phyloP scores from a whole-genome alignment of 176 grass and related monocot genomes.

The Poa pratensis region DNA sequence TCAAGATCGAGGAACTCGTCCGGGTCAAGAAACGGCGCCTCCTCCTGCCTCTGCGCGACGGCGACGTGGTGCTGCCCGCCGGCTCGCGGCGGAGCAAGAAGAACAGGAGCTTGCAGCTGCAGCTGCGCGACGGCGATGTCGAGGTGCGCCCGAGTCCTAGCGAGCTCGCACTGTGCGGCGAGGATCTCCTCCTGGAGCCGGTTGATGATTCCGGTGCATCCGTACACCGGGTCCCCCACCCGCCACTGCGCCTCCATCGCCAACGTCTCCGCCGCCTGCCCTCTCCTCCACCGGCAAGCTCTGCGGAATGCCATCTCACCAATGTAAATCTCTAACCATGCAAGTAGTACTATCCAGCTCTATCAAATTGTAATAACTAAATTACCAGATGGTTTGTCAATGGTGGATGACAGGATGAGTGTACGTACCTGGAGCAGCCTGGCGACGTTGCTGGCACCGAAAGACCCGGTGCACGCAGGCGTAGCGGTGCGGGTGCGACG shows the following conservation, averaged over 20 bases:
- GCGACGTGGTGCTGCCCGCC: neutral
- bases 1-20: slow-evolving; percentile 47
- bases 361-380: neutral
- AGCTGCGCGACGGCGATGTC: slow-evolving; percentile 17
- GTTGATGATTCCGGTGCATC: slow-evolving; percentile 54
- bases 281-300: slow-evolving; percentile 48
- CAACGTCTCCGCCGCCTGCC: slow-evolving; percentile 53
- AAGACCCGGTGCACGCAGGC: slow-evolving; percentile 65
- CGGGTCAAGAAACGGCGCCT: slow-evolving; percentile 23
- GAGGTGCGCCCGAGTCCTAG: slow-evolving; percentile 51
- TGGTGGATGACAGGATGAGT: neutral
- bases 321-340: neutral
- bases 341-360: neutral
- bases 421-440: slow-evolving; percentile 64
- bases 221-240: slow-evolving; percentile 80
- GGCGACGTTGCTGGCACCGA: slow-evolving; percentile 74
- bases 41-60: neutral
- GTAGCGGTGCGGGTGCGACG: slow-evolving; percentile 52
- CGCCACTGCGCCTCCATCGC: slow-evolving; percentile 66
- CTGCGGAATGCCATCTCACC: slow-evolving; percentile 25
- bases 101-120: too few species aligned
- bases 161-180: slow-evolving; percentile 55
- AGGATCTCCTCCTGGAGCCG: slow-evolving; percentile 61
- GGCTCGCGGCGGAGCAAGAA: neutral
- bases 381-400: too few species aligned